Conservation (phyloP, 2,329 filamentous ascomycete genomes). For the Ophiostoma tasmaniense region DNA sequence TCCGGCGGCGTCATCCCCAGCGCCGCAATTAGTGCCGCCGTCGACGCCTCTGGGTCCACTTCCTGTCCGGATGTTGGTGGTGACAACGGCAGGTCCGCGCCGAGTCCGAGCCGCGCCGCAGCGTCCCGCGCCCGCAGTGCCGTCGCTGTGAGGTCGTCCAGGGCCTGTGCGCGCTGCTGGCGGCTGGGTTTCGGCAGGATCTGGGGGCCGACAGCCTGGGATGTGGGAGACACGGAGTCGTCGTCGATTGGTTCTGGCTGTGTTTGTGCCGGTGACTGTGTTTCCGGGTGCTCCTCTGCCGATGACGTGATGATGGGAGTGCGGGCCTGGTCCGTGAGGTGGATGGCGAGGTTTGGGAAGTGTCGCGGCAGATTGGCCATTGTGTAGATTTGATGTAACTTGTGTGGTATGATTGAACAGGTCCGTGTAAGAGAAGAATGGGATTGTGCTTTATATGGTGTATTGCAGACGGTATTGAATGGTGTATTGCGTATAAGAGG, state of each 20-base stretch:
- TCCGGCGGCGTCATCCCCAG: constrained; percentile 42
- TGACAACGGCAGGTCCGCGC: constrained; percentile 18
- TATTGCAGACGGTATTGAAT: not conserved
- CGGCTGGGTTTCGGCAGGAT: constrained; percentile 15
- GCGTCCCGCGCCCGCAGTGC: constrained; percentile 47
- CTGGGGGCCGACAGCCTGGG: not conserved
- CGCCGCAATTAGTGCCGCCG: constrained; percentile 37
- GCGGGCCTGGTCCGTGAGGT: constrained; percentile 49
- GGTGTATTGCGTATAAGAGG: not conserved
- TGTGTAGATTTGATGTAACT: not conserved
- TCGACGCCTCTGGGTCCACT: constrained; percentile 29
- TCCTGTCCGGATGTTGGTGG: not conserved
- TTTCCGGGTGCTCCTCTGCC: constrained; percentile 4
- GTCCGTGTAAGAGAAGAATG: not conserved
- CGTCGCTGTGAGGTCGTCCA: constrained; percentile 44
- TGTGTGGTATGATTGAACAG: not conserved
- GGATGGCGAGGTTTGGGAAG: constrained; percentile 44
- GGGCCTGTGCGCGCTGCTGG: constrained; percentile 33
- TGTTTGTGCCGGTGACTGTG: not conserved
- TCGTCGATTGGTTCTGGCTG: not conserved
- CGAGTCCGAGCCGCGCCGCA: constrained; percentile 43
- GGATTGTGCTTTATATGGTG: not conserved
- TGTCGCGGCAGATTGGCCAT: constrained; percentile 40
- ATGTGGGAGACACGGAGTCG: not conserved
- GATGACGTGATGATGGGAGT: constrained; percentile 48